Evolutionary conservation across 2,329 filamentous ascomycete species (phyloP).

Genomic region (Xylaria sp.): DNA sequence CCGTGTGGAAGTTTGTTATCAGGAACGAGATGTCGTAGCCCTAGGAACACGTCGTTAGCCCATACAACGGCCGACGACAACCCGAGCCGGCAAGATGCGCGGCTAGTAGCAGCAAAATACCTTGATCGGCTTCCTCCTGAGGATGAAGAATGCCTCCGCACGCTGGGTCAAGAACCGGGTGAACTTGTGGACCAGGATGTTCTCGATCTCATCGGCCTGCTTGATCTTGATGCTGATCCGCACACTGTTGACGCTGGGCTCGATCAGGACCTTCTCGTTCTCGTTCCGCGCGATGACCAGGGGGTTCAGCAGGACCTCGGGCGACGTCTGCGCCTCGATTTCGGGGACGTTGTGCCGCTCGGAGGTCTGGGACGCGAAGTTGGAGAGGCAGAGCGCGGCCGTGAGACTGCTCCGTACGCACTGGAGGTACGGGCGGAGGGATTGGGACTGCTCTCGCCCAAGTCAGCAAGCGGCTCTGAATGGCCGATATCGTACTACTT

Average conservation of each 20-base stretch:
- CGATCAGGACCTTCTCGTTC: constrained; percentile 94
- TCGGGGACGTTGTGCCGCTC: constrained; percentile 98
- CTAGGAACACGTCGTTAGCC: constrained; percentile 38
- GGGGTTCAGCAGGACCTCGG: constrained; percentile 91
- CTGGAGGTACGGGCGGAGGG: constrained; percentile 92
- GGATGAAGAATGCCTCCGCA: constrained; percentile 95
- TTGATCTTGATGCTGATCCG: constrained; percentile 99
- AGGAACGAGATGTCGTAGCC: constrained; percentile 99
- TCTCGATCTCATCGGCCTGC: constrained; percentile 98
- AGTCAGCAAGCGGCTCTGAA: constrained; percentile 27
- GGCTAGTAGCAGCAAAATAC: constrained; percentile 48
- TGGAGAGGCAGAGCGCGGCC: constrained; percentile 88
- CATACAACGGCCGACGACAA: neutral
- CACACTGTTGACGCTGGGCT: constrained; percentile 95
- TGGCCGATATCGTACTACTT: constrained; percentile 6
- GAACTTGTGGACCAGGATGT: constrained; percentile 98
- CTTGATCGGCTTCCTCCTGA: constrained; percentile 93
- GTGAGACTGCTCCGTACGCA: constrained; percentile 94
- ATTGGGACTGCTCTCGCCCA: constrained; percentile 78
- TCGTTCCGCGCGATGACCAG: constrained; percentile 92
- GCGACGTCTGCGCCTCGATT: constrained; percentile 89
- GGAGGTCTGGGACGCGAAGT: constrained; percentile 96
- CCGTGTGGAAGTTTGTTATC: constrained; percentile 98
- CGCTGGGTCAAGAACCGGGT: constrained; percentile 94
- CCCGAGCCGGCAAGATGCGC: neutral